Conservation (phyloP, 225 moss, liverwort and hornwort species). For the Anthoceros angustus region DNA sequence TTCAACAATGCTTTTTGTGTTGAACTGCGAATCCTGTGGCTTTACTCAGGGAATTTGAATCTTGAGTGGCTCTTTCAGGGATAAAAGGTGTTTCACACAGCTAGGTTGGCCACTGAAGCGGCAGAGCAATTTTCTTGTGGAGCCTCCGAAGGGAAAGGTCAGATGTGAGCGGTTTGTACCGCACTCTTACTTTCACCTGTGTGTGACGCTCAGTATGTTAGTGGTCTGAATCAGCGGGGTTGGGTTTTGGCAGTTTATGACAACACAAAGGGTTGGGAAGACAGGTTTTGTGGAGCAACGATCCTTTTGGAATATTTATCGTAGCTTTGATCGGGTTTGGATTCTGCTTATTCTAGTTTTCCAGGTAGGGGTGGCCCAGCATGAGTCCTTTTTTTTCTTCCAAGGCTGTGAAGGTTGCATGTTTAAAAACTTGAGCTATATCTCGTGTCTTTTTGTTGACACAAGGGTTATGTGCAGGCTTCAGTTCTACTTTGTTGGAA, state of each 20-base stretch:
- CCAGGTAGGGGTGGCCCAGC: slow-evolving; percentile 31
- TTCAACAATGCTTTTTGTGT: slow-evolving; percentile 4
- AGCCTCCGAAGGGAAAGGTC: slow-evolving; percentile 24
- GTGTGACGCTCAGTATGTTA: background rate
- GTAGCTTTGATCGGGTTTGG: slow-evolving; percentile 92
- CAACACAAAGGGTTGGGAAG: slow-evolving; percentile 91
- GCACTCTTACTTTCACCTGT: background rate
- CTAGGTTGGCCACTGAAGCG: slow-evolving; percentile 60
- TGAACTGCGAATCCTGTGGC: slow-evolving; percentile 12
- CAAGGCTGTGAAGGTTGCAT: background rate
- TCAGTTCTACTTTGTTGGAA: slow-evolving; percentile 67
- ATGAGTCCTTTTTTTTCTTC: background rate
- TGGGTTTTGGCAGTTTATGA: slow-evolving; percentile 17
- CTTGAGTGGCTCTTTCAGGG: slow-evolving; percentile 24
- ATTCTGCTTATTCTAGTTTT: slow-evolving; percentile 72
- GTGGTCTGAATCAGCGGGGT: background rate
- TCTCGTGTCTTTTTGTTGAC: background rate
- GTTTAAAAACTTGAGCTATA: background rate
- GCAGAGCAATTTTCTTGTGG: slow-evolving; percentile 55
- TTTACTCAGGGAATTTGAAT: background rate
- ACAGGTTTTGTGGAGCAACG: slow-evolving; percentile 99
- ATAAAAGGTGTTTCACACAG: slow-evolving; percentile 73
- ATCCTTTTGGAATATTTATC: slow-evolving; percentile 78
- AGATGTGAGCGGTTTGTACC: background rate
- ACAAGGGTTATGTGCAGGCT: slow-evolving; percentile 26